Evolutionary conservation across 192 early-diverging fungal genomes (phyloP).

Genomic region (Diversispora eburnea): DNA sequence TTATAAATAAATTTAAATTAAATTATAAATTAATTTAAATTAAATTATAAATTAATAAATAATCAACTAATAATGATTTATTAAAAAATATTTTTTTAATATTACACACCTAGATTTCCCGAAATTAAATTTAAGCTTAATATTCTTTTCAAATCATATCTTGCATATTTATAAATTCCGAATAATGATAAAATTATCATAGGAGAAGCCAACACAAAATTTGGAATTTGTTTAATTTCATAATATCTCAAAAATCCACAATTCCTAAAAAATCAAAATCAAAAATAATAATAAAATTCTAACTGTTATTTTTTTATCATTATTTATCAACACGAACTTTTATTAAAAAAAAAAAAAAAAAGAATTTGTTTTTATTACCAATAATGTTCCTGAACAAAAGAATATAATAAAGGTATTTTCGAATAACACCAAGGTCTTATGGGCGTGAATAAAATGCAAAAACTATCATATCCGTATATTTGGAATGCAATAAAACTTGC

Average conservation of each 20-base stretch:
- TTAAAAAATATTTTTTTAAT: too few species aligned
- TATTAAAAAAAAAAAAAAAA: not conserved
- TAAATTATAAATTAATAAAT: too few species aligned
- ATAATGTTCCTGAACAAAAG: slow-evolving; percentile 81
- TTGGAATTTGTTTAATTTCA: slow-evolving; percentile 77
- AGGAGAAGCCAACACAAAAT: slow-evolving; percentile 83
- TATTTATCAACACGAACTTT: not conserved
- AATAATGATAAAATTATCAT: slow-evolving; percentile 63
- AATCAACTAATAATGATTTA: too few species aligned
- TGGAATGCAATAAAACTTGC: slow-evolving; percentile 64
- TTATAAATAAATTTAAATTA: too few species aligned
- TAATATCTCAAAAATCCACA: slow-evolving; percentile 84
- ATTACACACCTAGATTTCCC: too few species aligned
- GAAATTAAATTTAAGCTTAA: slow-evolving; percentile 52
- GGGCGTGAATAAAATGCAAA: slow-evolving; percentile 47
- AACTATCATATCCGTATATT: slow-evolving; percentile 53
- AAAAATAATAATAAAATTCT: not conserved
- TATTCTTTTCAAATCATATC: slow-evolving; percentile 49
- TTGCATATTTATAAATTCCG: slow-evolving; percentile 57
- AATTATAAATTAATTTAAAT: not conserved
- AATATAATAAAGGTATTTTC: slow-evolving; percentile 64
- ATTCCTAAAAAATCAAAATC: slow-evolving; percentile 53
- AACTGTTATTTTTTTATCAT: too few species aligned
- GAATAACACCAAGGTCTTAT: slow-evolving; percentile 66
- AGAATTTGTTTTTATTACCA: slow-evolving; percentile 52